Evolutionary conservation across 148 eudicot species (phyloP), one percentile per base, ranked within the genome.

Genomic region (Chenopodium suecicum): DNA sequence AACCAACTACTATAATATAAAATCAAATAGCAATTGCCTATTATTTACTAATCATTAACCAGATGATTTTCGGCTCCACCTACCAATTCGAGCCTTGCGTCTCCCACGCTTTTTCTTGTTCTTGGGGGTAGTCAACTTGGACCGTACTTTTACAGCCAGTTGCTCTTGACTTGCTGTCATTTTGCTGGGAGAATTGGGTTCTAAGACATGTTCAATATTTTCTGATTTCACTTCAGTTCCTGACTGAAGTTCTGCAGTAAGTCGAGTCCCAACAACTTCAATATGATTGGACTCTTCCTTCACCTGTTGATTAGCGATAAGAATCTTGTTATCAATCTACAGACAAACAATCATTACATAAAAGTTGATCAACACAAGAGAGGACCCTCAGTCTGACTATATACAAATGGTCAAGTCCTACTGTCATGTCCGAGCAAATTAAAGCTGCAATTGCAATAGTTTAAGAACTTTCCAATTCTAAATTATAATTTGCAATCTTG

Each of bases 101-200:
- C 88, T 86, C n/a, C 87, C 91, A 64, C 91, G 88, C 81, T 86
- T 90, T 76, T 84, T 88, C 87, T 80, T 93, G 77, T 73, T 88
- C 74, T 80, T 84, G 8, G 91, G 82, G 65, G 74, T 80, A 50
- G 79, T 82, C 48, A 83, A 71, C 31, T 85, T 78, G 60, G 92
- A 56, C 63, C 89, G 86, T 25, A 81, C 68, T 86, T 89, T 92
- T 23, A 81, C 85, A 19, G 85, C 34, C 50, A 89, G 74, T 32
- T 85, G 89, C 34, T 83, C 89, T 34, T 83, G 85, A 27, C 79
- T 9, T 66, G 29, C 83, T 7, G 74, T 32, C 71, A 31, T 63
- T 78, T 73, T 83, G 65, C 58, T 8, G 12, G 80, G 82, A 71
- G 79, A 63, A 73, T 80, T 82, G 44, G 88, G 75, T 32, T 54